These are phyloP conservation scores for Cordyceps farinosa DNA, from an alignment of 2,329 filamentous ascomycete species.

Conservation along the genomic window DNA sequence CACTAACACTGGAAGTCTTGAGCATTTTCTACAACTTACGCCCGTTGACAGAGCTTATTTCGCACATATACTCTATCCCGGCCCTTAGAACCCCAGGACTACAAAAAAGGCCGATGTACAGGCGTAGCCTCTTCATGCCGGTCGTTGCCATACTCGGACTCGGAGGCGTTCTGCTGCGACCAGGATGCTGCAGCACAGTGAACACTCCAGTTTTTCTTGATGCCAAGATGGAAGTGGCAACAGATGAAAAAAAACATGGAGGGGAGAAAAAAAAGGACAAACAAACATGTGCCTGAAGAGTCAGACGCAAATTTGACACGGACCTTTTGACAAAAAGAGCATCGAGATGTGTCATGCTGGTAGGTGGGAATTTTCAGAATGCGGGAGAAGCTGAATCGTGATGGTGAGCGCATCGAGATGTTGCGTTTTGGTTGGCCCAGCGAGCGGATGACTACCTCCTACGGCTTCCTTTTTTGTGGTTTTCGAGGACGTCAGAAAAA, in stretches of 20 bases:
- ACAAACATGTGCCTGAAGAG: too few species aligned
- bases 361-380: not conserved
- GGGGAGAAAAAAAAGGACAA: not conserved
- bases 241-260: not conserved
- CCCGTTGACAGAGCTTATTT: too few species aligned
- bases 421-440: not conserved
- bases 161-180: not conserved
- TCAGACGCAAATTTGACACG: not conserved
- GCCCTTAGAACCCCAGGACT: too few species aligned
- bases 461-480: not conserved
- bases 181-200: not conserved
- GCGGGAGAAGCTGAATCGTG: not conserved
- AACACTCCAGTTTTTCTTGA: too few species aligned
- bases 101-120: too few species aligned
- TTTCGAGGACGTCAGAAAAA: not conserved
- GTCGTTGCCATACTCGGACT: too few species aligned
- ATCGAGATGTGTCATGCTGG: not conserved
- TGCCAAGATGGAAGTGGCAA: too few species aligned
- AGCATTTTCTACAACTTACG: too few species aligned
- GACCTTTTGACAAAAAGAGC: not conserved
- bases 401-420: slow-evolving; percentile 12
- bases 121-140: too few species aligned
- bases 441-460: not conserved
- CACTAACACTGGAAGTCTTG: too few species aligned
- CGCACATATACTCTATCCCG: too few species aligned